Evolutionary conservation across 768 basidiomycete species (phyloP).

Genomic region (Trametes sanguinea): DNA sequence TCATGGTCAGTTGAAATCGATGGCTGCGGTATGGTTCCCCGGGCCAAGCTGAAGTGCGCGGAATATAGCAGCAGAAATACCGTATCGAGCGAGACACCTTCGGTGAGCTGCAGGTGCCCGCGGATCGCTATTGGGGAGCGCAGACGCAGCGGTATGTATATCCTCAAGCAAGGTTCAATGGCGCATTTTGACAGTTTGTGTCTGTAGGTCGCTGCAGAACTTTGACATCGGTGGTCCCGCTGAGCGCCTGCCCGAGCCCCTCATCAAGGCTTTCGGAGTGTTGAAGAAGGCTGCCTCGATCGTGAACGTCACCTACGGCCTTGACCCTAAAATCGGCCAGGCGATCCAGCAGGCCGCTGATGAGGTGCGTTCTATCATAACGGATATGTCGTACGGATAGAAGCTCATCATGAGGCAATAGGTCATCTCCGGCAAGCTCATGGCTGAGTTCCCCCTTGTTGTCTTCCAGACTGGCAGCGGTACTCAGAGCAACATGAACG

Average conservation of each 20-base stretch:
- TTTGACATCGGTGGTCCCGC: conserved; percentile 97
- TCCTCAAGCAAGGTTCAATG: not conserved
- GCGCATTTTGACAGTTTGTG: not conserved
- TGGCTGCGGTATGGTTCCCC: no score
- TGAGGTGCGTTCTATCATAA: conserved; percentile 57
- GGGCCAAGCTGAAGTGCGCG: not conserved
- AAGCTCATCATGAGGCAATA: conserved; percentile 33
- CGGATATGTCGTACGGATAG: not conserved
- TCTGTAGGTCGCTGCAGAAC: conserved; percentile 82
- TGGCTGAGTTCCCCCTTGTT: conserved; percentile 96
- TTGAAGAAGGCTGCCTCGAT: conserved; percentile 95
- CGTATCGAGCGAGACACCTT: conserved; percentile 93
- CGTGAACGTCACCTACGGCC: conserved; percentile 87
- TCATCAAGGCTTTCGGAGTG: conserved; percentile 97
- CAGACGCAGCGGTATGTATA: conserved; percentile 85
- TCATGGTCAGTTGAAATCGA: conserved; percentile 38
- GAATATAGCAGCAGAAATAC: conserved; percentile 50
- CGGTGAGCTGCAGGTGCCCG: conserved; percentile 88
- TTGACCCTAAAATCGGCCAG: conserved; percentile 83
- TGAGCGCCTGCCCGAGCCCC: conserved; percentile 90
- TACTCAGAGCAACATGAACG: conserved; percentile 99
- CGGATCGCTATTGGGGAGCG: conserved; percentile 94
- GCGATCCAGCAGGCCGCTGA: conserved; percentile 94
- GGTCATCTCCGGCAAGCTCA: conserved; percentile 95
- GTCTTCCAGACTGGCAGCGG: conserved; percentile 99